phyloP scores from a whole-genome alignment of 208 protist species.

The Tritrichomonas musculus region DNA sequence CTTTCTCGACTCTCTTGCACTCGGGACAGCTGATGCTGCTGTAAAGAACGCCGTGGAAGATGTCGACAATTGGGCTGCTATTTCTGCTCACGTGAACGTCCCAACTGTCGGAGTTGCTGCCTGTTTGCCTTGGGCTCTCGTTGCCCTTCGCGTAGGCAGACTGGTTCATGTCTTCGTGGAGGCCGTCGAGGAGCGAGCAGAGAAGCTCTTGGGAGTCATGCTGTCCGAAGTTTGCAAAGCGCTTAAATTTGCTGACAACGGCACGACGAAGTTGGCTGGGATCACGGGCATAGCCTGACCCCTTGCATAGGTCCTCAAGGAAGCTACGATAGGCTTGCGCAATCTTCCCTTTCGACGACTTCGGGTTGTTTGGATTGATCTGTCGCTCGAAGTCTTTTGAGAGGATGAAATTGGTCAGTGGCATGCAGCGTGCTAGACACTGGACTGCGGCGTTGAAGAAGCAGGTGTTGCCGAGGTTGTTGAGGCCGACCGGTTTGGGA shows the following conservation, averaged over 20 bases:
- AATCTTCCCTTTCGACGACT: too few species aligned
- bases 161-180: not conserved
- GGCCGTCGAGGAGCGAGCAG: not conserved
- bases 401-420: too few species aligned
- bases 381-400: too few species aligned
- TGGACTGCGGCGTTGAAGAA: too few species aligned
- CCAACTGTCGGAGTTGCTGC: not conserved
- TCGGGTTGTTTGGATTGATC: too few species aligned
- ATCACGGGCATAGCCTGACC: not conserved
- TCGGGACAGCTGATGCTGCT: not conserved
- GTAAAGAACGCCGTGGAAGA: not conserved
- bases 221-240: not conserved
- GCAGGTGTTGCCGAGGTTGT: too few species aligned
- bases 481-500: too few species aligned
- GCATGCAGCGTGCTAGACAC: too few species aligned
- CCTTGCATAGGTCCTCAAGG: too few species aligned
- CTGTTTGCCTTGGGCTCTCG: too few species aligned
- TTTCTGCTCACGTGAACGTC: not conserved
- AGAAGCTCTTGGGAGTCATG: not conserved
- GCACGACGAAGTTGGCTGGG: not conserved
- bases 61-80: not conserved
- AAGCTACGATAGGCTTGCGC: too few species aligned
- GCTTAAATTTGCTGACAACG: not conserved
- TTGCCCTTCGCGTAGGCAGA: not conserved
- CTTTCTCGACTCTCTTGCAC: not conserved